Evolutionary conservation across 176 grass and related monocot species (phyloP), one percentile per base, ranked within the genome.

Genomic region (Olyra latifolia): DNA sequence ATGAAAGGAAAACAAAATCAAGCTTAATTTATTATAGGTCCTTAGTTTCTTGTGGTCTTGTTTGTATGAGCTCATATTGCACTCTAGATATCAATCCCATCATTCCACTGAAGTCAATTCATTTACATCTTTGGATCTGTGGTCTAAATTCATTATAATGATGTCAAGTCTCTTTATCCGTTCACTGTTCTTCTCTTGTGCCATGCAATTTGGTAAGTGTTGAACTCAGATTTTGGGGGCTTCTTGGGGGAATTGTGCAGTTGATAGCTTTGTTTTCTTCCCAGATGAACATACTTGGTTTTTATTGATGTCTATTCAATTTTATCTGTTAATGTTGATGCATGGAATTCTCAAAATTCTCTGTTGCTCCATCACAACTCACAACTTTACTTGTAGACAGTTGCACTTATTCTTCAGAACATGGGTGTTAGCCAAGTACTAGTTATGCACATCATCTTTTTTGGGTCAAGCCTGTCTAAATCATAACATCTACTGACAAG

Each of bases 381-480:
- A 49, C 14, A 49, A 27, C 4, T 19, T 66, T 67, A 15, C 14
- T 12, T 80, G 64, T 74, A 67, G 20, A 35, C 10, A 4, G 40
- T 48, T 81, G 28, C 23, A 42, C 15, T 30, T 89, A 10, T 79
- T 87, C 44, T 71, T 81, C 39, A 38, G 56, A 56, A 47, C 42
- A 46, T 71, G 6, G 10, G 4, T 80, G 20, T 42, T 15, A 13
- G n/a, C 40, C 49, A 3, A 20, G 4, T 81, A 59, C 46, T 70
- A 46, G 25, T 22, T 54, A 2, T 67, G 16, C 77, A 28, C 38
- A 42, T 61, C 52, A 66, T 72, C n/a, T 75, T 24, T 8, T 72
- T 71, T 69, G 59, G 48, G 14, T 66, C 78, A 40, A 64, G 23
- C 47, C 20, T 70, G 12, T 44, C 7, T 19, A 72, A 75, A 24